A percentile compares a stretch with the other conserved stretches of the same genome.
These are phyloP conservation scores for Carex scoparia DNA, from an alignment of 176 grass and related monocot genomes.

Conservation along the genomic window DNA sequence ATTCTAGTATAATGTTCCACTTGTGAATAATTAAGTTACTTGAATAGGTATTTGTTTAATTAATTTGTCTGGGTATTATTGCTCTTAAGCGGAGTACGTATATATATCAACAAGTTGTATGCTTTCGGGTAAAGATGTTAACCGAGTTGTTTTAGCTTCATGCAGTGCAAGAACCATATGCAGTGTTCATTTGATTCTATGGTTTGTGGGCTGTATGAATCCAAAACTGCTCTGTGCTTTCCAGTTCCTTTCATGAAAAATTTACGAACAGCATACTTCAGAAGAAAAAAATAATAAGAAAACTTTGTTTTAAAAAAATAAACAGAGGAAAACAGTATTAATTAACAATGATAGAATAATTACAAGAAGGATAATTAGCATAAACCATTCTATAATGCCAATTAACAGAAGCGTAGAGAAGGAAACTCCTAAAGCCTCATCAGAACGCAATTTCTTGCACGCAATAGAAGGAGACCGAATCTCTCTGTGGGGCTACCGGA, in stretches of 20 bases:
- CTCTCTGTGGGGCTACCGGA: background rate
- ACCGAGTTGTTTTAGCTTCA: too few species aligned
- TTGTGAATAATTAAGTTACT: background rate
- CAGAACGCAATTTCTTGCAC: background rate
- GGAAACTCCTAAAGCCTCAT: background rate
- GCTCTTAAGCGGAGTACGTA: background rate
- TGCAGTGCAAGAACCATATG: too few species aligned
- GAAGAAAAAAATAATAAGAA: background rate
- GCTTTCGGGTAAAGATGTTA: background rate
- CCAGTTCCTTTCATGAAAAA: too few species aligned
- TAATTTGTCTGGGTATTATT: background rate
- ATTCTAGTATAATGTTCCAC: background rate
- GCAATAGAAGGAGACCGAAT: conserved; percentile 1
- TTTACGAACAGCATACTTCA: too few species aligned
- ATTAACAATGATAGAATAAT: background rate
- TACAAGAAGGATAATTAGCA: background rate
- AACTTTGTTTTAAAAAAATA: background rate
- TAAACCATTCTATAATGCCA: background rate
- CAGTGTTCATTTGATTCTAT: too few species aligned
- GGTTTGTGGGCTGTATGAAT: too few species aligned
- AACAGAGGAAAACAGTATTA: background rate
- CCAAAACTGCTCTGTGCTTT: too few species aligned
- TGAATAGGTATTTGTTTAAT: background rate
- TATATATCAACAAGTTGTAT: background rate
- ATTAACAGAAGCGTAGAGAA: background rate